Evolutionary conservation across 352 stramenopile genomes (phyloP), one percentile per base, ranked within the genome.

Genomic region (Globisporangium yorkense): DNA sequence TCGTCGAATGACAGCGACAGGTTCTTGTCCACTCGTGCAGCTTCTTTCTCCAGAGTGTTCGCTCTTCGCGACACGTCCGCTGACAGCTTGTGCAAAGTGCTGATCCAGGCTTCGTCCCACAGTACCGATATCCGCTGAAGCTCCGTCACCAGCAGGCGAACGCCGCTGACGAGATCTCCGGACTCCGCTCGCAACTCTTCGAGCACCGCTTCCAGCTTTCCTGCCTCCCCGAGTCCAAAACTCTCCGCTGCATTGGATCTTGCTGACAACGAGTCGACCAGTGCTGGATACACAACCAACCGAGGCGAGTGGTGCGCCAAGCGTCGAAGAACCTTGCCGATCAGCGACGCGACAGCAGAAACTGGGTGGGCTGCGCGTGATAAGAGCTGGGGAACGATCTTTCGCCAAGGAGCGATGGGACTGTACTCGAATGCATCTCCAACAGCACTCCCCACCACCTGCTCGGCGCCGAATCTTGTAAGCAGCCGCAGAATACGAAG

Each of bases 81-180:
- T 12, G 77, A 77, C 57, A 96, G 58, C 54, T 96, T 96, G 37
- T 75, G 70, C 15, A 96, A 67, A 8, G 70, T 71, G 31, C 49
- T 74, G 16, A 91, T 75, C 86, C 86, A 96, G 6, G 72, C 71
- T 67, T 96, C 86, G 46, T 96, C 86, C 84, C 84, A 96, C 44
- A 96, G 56, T 44, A 94, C 70, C 1, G 86, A 84, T 43, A 96
- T 77, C 24, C 86, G 79, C 56, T 84, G 74, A 27, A 96, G 63
- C 57, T 96, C 86, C 1, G 71, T 75, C 43, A 94, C 69, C 6
- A 95, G 57, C 50, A 85, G 52, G 13, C 67, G 65, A n/a, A 92
- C 79, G 13, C 73, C 74, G 35, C 78, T 66, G 2, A 87, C 68
- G 45, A 92, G 64, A 2, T 74, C 63, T 49, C 56, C 29, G 12